Evolutionary conservation across 768 basidiomycete genomes (phyloP).

Genomic region (Boletus eberwhitei): DNA sequence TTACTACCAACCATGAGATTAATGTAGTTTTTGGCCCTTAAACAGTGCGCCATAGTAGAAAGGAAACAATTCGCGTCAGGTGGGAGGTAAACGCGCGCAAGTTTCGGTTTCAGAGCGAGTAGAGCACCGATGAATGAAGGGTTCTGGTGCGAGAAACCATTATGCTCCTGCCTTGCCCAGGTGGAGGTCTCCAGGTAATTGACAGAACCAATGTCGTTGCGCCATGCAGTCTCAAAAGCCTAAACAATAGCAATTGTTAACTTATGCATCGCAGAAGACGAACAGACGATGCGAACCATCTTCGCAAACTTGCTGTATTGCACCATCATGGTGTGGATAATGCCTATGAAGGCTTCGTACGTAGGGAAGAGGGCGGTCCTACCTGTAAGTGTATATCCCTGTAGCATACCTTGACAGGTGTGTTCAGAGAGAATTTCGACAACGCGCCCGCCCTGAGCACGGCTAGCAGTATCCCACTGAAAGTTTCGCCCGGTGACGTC

Average conservation of each 20-base stretch:
- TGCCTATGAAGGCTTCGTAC: slow-evolving; percentile 90
- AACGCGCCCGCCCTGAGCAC: slow-evolving; percentile 74
- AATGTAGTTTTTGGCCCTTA: slow-evolving; percentile 80
- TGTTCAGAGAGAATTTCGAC: slow-evolving; percentile 89
- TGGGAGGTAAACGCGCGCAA: slow-evolving; percentile 78
- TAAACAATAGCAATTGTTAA: slow-evolving; percentile 9
- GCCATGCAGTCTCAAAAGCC: slow-evolving; percentile 67
- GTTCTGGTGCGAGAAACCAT: slow-evolving; percentile 88
- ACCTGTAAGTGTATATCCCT: slow-evolving; percentile 91
- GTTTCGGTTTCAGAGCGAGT: slow-evolving; percentile 68
- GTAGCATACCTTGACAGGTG: slow-evolving; percentile 86
- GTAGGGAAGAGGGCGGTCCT: slow-evolving; percentile 82
- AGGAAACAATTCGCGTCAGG: slow-evolving; percentile 90
- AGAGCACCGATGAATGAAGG: slow-evolving; percentile 84
- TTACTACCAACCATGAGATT: slow-evolving; percentile 91
- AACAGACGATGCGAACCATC: slow-evolving; percentile 47
- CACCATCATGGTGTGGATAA: slow-evolving; percentile 86
- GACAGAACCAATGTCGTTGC: slow-evolving; percentile 64
- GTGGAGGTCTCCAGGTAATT: slow-evolving; percentile 90
- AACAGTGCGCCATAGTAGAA: slow-evolving; percentile 79
- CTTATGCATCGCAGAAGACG: background rate
- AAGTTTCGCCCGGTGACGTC: slow-evolving; percentile 68
- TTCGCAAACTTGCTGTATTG: slow-evolving; percentile 88
- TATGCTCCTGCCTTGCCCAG: slow-evolving; percentile 82
- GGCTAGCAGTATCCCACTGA: slow-evolving; percentile 75